Evolutionary conservation across 2,329 filamentous ascomycete species (phyloP).

Genomic region (Clarireedia hainanense): DNA sequence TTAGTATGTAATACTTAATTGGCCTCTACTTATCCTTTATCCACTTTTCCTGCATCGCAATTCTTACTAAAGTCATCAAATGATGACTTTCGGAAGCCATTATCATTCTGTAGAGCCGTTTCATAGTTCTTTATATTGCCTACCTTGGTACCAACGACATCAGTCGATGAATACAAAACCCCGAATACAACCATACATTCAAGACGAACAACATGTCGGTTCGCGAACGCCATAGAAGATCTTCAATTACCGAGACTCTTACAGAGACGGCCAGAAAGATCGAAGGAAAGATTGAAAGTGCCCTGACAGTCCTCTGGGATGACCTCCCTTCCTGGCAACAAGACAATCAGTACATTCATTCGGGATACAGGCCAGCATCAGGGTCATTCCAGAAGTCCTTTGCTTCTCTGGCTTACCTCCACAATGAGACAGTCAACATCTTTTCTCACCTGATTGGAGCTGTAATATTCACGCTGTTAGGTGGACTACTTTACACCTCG

Average conservation of each 20-base stretch:
- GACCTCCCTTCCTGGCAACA: constrained; percentile 45
- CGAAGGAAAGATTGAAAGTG: constrained; percentile 31
- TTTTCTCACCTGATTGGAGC: constrained; percentile 64
- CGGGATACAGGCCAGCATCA: constrained; percentile 56
- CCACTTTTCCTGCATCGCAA: too few species aligned
- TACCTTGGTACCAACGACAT: not conserved
- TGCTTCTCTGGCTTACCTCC: constrained; percentile 51
- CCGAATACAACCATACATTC: too few species aligned
- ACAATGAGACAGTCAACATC: constrained; percentile 61
- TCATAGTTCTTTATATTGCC: not conserved
- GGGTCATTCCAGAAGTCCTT: constrained; percentile 52
- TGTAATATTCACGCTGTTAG: constrained; percentile 45
- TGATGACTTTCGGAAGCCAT: too few species aligned
- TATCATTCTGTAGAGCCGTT: too few species aligned
- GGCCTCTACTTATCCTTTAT: too few species aligned
- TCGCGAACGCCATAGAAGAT: constrained; percentile 24
- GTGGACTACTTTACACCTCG: constrained; percentile 45
- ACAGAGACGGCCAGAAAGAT: constrained; percentile 18
- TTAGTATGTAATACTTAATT: too few species aligned
- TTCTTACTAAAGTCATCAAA: too few species aligned
- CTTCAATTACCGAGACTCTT: constrained; percentile 19
- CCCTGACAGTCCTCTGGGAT: constrained; percentile 40
- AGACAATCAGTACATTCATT: constrained; percentile 63
- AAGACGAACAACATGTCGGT: constrained; percentile 16
- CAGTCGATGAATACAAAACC: too few species aligned